These are phyloP conservation scores for Termitomyces titanicus DNA, from an alignment of 768 basidiomycete genomes.

Conservation along the genomic window DNA sequence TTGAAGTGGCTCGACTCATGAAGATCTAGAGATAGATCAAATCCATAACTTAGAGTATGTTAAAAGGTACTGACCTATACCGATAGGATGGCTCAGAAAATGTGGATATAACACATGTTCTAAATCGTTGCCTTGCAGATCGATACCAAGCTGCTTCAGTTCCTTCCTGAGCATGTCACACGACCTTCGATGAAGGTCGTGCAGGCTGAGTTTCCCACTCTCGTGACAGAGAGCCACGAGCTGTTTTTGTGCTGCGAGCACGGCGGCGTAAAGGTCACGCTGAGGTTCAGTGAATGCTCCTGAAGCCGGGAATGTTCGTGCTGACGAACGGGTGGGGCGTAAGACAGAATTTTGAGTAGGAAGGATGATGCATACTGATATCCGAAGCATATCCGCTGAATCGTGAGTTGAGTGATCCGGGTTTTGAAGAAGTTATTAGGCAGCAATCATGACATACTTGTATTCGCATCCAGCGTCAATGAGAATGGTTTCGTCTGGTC, in stretches of 20 bases:
- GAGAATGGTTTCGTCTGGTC: constrained; percentile 70
- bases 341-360: not conserved
- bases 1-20: constrained; percentile 77
- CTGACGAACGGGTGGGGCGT: constrained; percentile 29
- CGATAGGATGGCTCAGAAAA: constrained; percentile 88
- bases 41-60: not conserved
- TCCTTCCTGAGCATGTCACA: constrained; percentile 66
- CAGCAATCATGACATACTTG: constrained; percentile 50
- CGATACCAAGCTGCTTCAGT: constrained; percentile 75
- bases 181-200: constrained; percentile 75
- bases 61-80: constrained; percentile 57
- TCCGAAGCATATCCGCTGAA: constrained; percentile 89
- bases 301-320: constrained; percentile 84
- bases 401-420: not conserved
- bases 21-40: constrained; percentile 51
- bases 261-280: constrained; percentile 78
- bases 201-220: constrained; percentile 50
- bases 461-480: constrained; percentile 94
- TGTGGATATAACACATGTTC: constrained; percentile 89
- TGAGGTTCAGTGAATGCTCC: constrained; percentile 81
- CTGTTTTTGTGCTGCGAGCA: constrained; percentile 69
- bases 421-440: not conserved
- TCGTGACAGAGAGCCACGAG: constrained; percentile 62
- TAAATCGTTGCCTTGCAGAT: constrained; percentile 52
- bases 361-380: constrained; percentile 59